These are phyloP conservation scores for Suzukiozyma palmioleophila DNA, from an alignment of 1,139 yeast species.

Conservation along the genomic window DNA sequence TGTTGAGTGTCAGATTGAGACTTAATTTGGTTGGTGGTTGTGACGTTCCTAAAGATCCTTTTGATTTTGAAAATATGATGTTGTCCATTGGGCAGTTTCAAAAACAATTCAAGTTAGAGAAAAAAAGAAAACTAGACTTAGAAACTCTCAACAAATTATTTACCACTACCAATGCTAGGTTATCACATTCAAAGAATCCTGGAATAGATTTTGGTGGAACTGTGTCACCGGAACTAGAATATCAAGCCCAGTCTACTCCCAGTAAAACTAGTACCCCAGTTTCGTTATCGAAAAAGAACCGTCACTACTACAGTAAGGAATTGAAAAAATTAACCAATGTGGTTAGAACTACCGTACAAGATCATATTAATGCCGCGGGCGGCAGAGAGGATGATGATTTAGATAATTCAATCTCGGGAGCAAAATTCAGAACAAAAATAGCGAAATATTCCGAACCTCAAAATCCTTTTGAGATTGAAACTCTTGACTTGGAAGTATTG, in stretches of 20 bases:
- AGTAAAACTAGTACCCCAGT: conserved; percentile 1
- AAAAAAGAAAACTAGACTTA: conserved; percentile 57
- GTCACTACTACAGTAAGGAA: conserved; percentile 38
- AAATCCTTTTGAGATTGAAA: conserved; percentile 41
- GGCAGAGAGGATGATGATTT: conserved; percentile 24
- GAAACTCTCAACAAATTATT: conserved; percentile 60
- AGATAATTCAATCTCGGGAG: conserved; percentile 18
- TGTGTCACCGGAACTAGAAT: conserved; percentile 5
- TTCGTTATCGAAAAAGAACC: conserved; percentile 18
- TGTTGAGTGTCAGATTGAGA: conserved; percentile 63
- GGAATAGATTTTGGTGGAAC: conserved; percentile 9
- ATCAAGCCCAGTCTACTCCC: conserved; percentile 5
- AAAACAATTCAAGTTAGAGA: conserved; percentile 56
- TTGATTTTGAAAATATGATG: conserved; percentile 65
- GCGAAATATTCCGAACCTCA: conserved; percentile 35
- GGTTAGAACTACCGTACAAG: conserved; percentile 74
- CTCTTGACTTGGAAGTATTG: conserved; percentile 36
- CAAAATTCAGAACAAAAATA: conserved; percentile 30
- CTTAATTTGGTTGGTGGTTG: conserved; percentile 65
- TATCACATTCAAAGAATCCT: conserved; percentile 23
- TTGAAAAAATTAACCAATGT: conserved; percentile 61
- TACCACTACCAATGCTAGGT: conserved; percentile 51
- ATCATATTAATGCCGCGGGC: conserved; percentile 35
- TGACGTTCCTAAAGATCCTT: conserved; percentile 83
- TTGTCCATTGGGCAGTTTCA: conserved; percentile 55